A percentile compares a stretch with the other conserved stretches of the same genome.
Conservation (phyloP, 2,329 filamentous ascomycete genomes). For the Magnaporthiopsis incrustans region DNA sequence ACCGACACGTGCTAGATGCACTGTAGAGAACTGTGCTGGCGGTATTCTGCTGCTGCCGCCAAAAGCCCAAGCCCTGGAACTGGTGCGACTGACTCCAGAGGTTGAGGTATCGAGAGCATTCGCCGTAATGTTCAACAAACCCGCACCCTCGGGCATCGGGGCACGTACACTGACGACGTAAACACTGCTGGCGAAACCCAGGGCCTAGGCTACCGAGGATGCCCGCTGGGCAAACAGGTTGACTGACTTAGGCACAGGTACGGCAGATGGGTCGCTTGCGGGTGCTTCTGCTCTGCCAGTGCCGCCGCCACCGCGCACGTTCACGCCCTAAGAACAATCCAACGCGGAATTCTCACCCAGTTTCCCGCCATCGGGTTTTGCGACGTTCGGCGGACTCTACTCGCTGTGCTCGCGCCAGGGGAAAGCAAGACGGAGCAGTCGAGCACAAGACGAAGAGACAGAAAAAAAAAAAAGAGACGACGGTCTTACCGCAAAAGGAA, state of each 20-base stretch:
- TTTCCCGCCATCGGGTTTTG: background rate
- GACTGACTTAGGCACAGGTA: too few species aligned
- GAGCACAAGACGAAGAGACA: background rate
- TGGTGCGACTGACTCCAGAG: background rate
- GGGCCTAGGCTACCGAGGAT: background rate
- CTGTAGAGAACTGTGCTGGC: background rate
- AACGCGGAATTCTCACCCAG: background rate
- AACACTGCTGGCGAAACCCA: background rate
- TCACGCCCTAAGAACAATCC: background rate
- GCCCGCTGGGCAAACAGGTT: background rate
- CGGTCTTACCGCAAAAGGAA: conserved; percentile 1
- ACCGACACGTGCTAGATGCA: background rate
- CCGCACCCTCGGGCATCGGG: background rate
- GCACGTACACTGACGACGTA: background rate
- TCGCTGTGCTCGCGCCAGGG: background rate
- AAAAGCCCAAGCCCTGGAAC: background rate
- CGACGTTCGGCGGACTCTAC: background rate
- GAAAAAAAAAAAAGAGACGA: background rate
- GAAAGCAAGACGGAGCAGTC: background rate
- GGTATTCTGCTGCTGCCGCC: background rate
- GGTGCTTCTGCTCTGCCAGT: background rate
- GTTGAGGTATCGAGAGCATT: too few species aligned
- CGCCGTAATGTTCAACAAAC: background rate
- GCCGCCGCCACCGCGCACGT: background rate
- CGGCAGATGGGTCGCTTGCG: background rate